Base-by-base conservation (phyloP, 129 eudicot species). In the Ambrosia artemisiifolia region DNA sequence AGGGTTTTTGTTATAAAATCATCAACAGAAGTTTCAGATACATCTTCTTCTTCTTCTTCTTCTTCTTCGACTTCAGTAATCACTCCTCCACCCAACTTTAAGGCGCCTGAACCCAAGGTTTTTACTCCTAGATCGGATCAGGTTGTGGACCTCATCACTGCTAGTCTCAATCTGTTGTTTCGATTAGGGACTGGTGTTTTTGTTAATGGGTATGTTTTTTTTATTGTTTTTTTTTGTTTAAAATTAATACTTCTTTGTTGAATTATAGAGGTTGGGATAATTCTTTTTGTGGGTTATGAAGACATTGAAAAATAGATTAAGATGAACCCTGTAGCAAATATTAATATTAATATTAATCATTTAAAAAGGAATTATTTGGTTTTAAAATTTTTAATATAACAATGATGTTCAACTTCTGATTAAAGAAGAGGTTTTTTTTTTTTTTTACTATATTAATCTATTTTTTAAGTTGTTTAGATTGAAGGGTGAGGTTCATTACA, bases 141-240 rank as follows among this genome's bases (percentile, higher is more conserved):
- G 81, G 40, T 84, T 63, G 13, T 79, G 40, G 94, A 85, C 68
- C 47, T 90, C 4, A 65, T 90, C 40, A 85, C 88, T 8, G 94
- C 96, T 81, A 81, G 91, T 67, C 81, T 90, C 20, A 84, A 88
- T 34, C 76, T 85, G 80, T 10, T 90, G 42, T 87, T 90, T 51
- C 85, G 93, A 56, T 65, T 90, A 7, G 86, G 87, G 13, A 83
- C 94, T 46, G 87, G 94, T 71, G 96, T 56, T 70, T 76, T 83
- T 57, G 90, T 86, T 67, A 9, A 71, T 53, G 92, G 92, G 92
- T 84, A 87, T 7, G 75, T 69, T 42, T 50, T 51, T 51, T 63
- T 42, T n/a, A 16, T 67, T 9, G n/a, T 62, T 60, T 44, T n/a
- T 44, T n/a, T n/a, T n/a, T n/a, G n/a, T n/a, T n/a, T n/a, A n/a